These are phyloP conservation scores for Fusarium nematophilum DNA, from an alignment of 2,329 filamentous ascomycete species.

Conservation along the genomic window DNA sequence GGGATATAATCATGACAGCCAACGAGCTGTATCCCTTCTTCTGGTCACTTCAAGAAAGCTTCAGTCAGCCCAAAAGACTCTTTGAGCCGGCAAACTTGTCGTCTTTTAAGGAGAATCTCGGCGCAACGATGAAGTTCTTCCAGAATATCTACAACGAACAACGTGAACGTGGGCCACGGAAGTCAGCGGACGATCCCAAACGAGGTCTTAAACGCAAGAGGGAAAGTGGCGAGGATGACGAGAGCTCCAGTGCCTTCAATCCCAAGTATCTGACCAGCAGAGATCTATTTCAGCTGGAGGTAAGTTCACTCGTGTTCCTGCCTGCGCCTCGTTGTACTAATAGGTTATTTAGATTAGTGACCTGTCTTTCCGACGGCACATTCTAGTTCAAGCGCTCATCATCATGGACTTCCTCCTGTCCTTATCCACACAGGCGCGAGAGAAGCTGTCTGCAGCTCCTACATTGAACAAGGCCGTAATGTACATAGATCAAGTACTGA, in stretches of 20 bases:
- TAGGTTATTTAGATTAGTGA: constrained; percentile 76
- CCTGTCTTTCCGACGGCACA: constrained; percentile 91
- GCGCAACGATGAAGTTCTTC: constrained; percentile 71
- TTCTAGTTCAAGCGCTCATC: constrained; percentile 94
- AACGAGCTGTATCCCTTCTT: constrained; percentile 89
- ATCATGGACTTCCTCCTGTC: constrained; percentile 96
- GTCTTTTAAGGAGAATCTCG: constrained; percentile 84
- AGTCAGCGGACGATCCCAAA: constrained; percentile 70
- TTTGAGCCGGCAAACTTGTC: constrained; percentile 78
- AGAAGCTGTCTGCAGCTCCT: constrained; percentile 76
- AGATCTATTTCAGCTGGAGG: constrained; percentile 95
- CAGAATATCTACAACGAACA: constrained; percentile 60
- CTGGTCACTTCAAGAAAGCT: constrained; percentile 92
- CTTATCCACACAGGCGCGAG: constrained; percentile 83
- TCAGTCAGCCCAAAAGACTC: constrained; percentile 87
- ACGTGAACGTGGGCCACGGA: constrained; percentile 56
- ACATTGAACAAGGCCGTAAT: constrained; percentile 86
- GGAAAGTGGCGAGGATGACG: constrained; percentile 64
- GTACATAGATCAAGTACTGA: constrained; percentile 77
- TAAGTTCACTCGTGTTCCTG: constrained; percentile 49
- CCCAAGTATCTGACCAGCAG: constrained; percentile 98
- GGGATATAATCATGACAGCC: constrained; percentile 68
- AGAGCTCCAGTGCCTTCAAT: constrained; percentile 73
- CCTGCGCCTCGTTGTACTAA: constrained; percentile 33
- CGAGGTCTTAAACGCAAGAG: constrained; percentile 78